Evolutionary conservation across 257 asterid genomes (phyloP).

Genomic region (Solanum verrucosum): DNA sequence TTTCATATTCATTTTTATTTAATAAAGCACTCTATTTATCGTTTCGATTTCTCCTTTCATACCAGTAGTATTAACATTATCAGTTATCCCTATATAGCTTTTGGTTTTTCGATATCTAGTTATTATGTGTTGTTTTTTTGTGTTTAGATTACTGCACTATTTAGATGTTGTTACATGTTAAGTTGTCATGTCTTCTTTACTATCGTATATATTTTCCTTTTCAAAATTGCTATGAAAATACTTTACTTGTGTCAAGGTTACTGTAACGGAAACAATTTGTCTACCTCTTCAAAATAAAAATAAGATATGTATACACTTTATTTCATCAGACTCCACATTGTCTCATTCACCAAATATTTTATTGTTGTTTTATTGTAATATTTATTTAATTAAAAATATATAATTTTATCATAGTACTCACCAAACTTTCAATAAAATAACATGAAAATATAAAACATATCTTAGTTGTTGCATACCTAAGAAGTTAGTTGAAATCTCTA

Average conservation of each 20-base stretch:
- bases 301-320: not conserved
- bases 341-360: fast-evolving
- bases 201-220: not conserved
- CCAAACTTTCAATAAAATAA: not conserved
- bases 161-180: not conserved
- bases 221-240: not conserved
- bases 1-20: not conserved
- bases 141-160: not conserved
- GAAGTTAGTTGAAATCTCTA: not conserved
- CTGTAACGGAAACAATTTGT: not conserved
- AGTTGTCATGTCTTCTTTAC: not conserved
- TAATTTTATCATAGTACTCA: not conserved
- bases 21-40: too few relatives aligned
- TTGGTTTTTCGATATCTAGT: not conserved
- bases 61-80: not conserved
- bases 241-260: not conserved
- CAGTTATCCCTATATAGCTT: not conserved
- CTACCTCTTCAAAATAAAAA: not conserved
- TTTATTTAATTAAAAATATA: not conserved
- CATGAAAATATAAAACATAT: not conserved
- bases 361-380: not conserved
- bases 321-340: fast-evolving
- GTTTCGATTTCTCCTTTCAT: too few relatives aligned
- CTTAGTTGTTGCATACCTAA: not conserved
- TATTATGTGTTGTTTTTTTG: not conserved